Base-by-base conservation (phyloP, 805 yeast genomes). In the Starmerella riodocensis region DNA sequence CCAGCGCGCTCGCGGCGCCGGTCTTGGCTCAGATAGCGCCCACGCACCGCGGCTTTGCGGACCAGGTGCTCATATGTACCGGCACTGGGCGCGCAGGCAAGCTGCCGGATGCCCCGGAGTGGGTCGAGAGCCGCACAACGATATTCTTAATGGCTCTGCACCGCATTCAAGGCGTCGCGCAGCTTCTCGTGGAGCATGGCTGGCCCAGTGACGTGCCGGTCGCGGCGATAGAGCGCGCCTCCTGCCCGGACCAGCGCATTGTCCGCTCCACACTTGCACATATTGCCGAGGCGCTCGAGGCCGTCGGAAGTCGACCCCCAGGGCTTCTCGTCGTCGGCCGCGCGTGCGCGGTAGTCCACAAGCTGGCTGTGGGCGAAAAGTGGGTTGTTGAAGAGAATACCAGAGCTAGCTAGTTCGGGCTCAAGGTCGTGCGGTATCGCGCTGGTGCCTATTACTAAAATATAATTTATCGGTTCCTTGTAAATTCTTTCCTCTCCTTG, bases 71-170 rank as follows among this genome's bases (percentile, higher is more conserved):
- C 40, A 75, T 88, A 19, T 84, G 95, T 59, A 88, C 97, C 0
- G 97, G 97, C 3, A 85, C 94, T 0, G 96, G 95, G 1, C 73
- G 91, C 40, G 74, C 78, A 26, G 97, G 96, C 5, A 76, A 75
- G 3, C 57, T 82, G 35, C 95, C 94, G 1, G 65, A 66, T 35
- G 61, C 82, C 13, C 96, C 97, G 1, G 78, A 73, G 35, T 86
- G 69, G 59, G 79, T 74, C 6, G 55, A 62, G 33, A 62, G 78
- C 3, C 66, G 96, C 50, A 88, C 97, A 0, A 78, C 93, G 0
- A 74, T 88, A 1, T 86, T 86, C 52, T 58, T 88, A 25, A 88
- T 88, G 97, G 78, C 94, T 0, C 63, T 88, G 38, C 95, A 86
- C 53, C 67, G 96, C 44, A 66, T 72, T 6, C 57, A 56, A 9